Evolutionary conservation across 164 flowering plant species (phyloP), one percentile per base, ranked within the genome.

Genomic region (Cinnamomum micranthum): DNA sequence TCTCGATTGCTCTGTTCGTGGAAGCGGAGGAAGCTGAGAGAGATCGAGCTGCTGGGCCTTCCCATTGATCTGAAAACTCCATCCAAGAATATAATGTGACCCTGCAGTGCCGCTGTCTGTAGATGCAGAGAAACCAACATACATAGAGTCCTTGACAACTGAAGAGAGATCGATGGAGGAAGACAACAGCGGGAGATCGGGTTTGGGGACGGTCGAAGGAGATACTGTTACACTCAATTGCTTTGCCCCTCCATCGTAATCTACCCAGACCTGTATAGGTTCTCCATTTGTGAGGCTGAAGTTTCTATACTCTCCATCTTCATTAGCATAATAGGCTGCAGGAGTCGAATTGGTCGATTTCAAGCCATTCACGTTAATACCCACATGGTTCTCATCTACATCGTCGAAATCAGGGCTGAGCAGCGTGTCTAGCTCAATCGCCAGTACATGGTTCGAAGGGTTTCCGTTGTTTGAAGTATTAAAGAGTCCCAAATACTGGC

Each of bases 201-300:
- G 75, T 62, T 69, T 68, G 66, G 68, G 15, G 4, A 85, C 78
- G 72, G 22, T 13, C 31, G 24, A 70, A 12, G 81, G 81, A 60
- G 81, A 71, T 51, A 79, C 23, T 6, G 82, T 69, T 14, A 82
- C 78, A 68, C 77, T 69, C 50, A 75, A 68, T 68, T 35, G 59
- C 65, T 71, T 64, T 33, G 63, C 51, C 6, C 6, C 31, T 24
- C 75, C 73, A 73, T 82, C 76, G 10, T 79, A 82, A 25, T 82
- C 82, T 10, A 82, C 68, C 84, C 84, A 82, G 1, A 73, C 76
- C 27, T 76, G 78, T 20, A 76, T 78, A 15, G 75, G 68, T 7
- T 70, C 65, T 15, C 79, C 84, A 74, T 75, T 79, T 10, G 17
- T 2, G 11, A 81, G 75, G 50, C 23, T 22, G 11, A 81, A n/a